Percentiles rank a stretch among this genome's conserved stretches.
Conservation (phyloP, 305 asterid genomes). For the Solanum hybrid region DNA sequence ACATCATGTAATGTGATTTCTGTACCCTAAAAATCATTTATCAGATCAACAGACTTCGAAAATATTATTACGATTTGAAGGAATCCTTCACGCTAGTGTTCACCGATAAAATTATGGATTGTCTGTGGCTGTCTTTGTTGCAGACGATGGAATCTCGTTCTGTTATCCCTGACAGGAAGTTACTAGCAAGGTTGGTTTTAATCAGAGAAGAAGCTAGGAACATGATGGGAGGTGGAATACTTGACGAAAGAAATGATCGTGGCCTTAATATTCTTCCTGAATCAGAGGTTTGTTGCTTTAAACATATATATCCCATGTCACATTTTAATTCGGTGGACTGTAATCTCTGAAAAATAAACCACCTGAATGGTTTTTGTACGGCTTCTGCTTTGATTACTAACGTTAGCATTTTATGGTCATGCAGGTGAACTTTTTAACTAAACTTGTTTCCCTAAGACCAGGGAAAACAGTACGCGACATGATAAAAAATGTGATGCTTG, state of each 20-base stretch:
- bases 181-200: slow-evolving; percentile 88
- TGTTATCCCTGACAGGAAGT: slow-evolving; percentile 72
- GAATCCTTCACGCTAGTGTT: neutral
- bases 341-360: neutral
- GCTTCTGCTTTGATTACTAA: neutral
- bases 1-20: neutral
- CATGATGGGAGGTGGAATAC: slow-evolving; percentile 97
- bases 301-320: slow-evolving; percentile 1
- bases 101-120: neutral
- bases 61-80: neutral
- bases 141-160: slow-evolving; percentile 89
- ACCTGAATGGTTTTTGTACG: neutral
- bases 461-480: slow-evolving; percentile 70
- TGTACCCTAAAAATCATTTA: neutral
- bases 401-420: neutral
- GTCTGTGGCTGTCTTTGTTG: slow-evolving; percentile 14
- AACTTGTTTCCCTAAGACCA: slow-evolving; percentile 75
- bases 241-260: slow-evolving; percentile 88
- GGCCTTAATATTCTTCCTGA: slow-evolving; percentile 80
- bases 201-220: slow-evolving; percentile 93
- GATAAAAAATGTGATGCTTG: slow-evolving; percentile 82
- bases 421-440: slow-evolving; percentile 83
- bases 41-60: neutral
- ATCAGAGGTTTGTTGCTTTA: slow-evolving; percentile 57
- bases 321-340: neutral